A percentile compares a stretch with the other conserved stretches of the same genome.
phyloP scores from a whole-genome alignment of 306 rosid species.

The Calophaca sinica region DNA sequence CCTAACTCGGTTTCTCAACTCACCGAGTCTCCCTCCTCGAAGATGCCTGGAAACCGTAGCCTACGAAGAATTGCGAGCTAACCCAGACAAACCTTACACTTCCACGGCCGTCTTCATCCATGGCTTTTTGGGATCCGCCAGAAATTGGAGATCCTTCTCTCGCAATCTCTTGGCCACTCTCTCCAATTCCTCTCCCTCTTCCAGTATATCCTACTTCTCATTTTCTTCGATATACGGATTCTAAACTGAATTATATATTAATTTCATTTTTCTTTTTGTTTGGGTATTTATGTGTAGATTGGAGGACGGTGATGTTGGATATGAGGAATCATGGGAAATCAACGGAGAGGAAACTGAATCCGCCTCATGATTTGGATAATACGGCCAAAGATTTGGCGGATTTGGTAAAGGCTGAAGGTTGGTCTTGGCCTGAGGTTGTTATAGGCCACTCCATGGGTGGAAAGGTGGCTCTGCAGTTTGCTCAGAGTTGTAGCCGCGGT shows the following conservation, averaged over 20 bases:
- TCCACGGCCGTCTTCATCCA: slow-evolving; percentile 84
- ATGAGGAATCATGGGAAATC: slow-evolving; percentile 91
- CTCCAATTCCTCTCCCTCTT: slow-evolving; percentile 65
- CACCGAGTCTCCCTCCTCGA: slow-evolving; percentile 41
- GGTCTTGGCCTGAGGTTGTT: slow-evolving; percentile 97
- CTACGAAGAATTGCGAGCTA: slow-evolving; percentile 71
- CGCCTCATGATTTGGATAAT: slow-evolving; percentile 76
- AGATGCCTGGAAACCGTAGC: slow-evolving; percentile 68
- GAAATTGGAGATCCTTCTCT: slow-evolving; percentile 91
- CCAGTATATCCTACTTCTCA: slow-evolving; percentile 54
- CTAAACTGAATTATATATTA: neutral
- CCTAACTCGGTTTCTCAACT: slow-evolving; percentile 58
- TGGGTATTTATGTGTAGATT: slow-evolving; percentile 46
- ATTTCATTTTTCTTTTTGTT: neutral
- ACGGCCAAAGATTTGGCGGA: slow-evolving; percentile 83
- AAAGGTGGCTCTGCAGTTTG: slow-evolving; percentile 79
- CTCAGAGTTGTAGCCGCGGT: slow-evolving; percentile 67
- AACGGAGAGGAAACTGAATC: slow-evolving; percentile 59
- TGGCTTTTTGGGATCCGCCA: slow-evolving; percentile 80
- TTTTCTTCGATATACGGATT: neutral
- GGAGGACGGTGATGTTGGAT: slow-evolving; percentile 91
- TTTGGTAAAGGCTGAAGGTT: slow-evolving; percentile 69
- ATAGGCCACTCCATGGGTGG: slow-evolving; percentile 96
- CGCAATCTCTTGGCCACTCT: slow-evolving; percentile 68
- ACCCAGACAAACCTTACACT: slow-evolving; percentile 62